Evolutionary conservation across 2,329 filamentous ascomycete genomes (phyloP), one percentile per base, ranked within the genome.

Genomic region (Mollisiaceae sp.): DNA sequence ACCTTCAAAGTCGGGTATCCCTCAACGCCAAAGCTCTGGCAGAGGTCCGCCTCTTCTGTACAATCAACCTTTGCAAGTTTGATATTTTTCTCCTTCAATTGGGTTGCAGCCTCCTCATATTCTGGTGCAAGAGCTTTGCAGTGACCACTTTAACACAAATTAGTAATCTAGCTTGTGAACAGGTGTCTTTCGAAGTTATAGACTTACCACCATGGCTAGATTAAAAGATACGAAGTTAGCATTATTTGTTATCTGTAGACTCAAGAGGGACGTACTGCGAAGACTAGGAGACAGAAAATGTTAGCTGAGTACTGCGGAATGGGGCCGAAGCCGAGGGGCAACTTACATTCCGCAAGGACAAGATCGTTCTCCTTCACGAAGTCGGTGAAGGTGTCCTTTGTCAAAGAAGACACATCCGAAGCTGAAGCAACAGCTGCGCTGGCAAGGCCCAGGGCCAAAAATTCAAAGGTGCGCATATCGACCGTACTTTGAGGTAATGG

Each of bases 1-100:
- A 99, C 88, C 89, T 98, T 99, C 78, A 99, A 88, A 72, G 95
- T 99, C 69, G 95, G 95, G 86, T 99, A 99, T 71, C 95, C 95
- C 85, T 98, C 93, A 52, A 99, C 94, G 69, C 92, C 94, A 76
- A 91, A 92, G 74, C 87, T 84, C 80, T 93, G 87, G 88, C 95
- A 99, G 72, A 99, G 90, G 39, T 97, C 93, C 69, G 89, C 83
- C 85, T 99, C 92, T 79, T 91, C 93, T 77, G 94, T 98, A 86
- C 95, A 98, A 85, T 97, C 94, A 74, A 96, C 82, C 88, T 96
- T 95, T 80, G 86, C 91, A 64, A 96, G 85, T 77, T 86, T 87
- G 81, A 95, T 94, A 78, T 91, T 86, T 88, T 94, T 95, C 81
- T 93, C 91, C 86, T 94, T 94, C 70, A 96, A 85, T 38, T 88